A percentile compares a stretch with the other conserved stretches of the same genome.
These are phyloP conservation scores for Colletotrichum truncatum DNA, from an alignment of 2,329 filamentous ascomycete genomes.

Conservation along the genomic window DNA sequence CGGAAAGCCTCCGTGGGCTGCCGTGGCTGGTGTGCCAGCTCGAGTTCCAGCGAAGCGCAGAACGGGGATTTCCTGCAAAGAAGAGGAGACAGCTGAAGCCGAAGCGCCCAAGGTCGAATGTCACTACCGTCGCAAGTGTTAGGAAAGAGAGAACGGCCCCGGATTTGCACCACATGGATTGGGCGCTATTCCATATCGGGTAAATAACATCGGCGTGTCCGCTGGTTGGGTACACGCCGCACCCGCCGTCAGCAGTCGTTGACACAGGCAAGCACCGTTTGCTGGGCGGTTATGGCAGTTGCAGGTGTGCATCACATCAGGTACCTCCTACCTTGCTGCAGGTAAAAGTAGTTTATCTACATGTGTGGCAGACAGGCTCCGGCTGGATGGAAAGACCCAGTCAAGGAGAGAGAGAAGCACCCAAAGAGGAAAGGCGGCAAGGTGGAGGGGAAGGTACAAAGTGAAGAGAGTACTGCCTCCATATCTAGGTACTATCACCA, in stretches of 20 bases:
- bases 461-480: no score
- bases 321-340: no score
- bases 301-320: no score
- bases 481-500: no score
- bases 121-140: not conserved
- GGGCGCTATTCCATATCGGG: not conserved
- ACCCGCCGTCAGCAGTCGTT: not conserved
- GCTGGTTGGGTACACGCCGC: not conserved
- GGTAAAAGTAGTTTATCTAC: not conserved
- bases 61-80: not conserved
- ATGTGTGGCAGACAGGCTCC: no score
- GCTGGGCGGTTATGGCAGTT: no score
- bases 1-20: slow-evolving; percentile 12
- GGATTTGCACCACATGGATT: slow-evolving; percentile 10
- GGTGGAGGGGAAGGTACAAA: no score
- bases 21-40: not conserved
- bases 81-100: not conserved
- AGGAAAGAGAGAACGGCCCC: not conserved
- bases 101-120: slow-evolving; percentile 2
- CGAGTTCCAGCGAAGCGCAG: not conserved
- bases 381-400: no score
- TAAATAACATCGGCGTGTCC: not conserved
- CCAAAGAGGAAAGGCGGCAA: no score
- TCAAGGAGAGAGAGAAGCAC: not conserved
- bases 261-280: not conserved